Base-by-base conservation (phyloP, 2,329 filamentous ascomycete genomes). In the Pseudogymnoascus sp. region DNA sequence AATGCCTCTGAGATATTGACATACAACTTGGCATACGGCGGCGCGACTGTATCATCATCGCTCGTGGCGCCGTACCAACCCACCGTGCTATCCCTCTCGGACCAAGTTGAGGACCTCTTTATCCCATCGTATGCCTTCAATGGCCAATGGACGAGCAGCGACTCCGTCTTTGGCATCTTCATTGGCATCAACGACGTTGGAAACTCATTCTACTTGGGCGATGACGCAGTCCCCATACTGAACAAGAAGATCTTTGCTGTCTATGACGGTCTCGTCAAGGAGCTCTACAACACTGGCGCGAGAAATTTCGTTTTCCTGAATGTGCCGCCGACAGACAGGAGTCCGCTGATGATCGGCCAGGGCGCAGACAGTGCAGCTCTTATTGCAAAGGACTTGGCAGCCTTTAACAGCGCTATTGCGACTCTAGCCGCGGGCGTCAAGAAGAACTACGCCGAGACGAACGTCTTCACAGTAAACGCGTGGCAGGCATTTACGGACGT, bases 221-320 rank as follows among this genome's bases (percentile, higher is more conserved):
- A 66, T 0, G 62, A 68, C 0, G 70, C 71, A 37, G 73, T 70
- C 0, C 66, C 67, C 0, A 68, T 66, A 0, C 67, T 81, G 3
- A 72, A 77, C 57, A 65, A 65, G 2, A 65, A 70, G n/a, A 75
- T 78, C 2, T 75, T 80, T n/a, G 71, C 68, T 1, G 72, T 74
- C 18, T 80, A 79, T 60, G 74, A 74, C 11, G 66, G 65, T 4
- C 68, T 79, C 1, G 67, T 79, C 0, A 71, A 76, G 60, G 62
- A 75, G 18, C 71, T 88, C 6, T 84, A 84, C 64, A 68, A 72
- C 2, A 73, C 75, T 2, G 84, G 84, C 0, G 78, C 78, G 2
- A 74, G 83, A 4, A 84, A 84, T 61, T 87, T 87, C 63, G 74
- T 79, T 1, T 77, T 87, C 60, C 64, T 87, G 30, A 84, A 78